A percentile compares a stretch with the other conserved stretches of the same genome.
Evolutionary conservation across 1,139 yeast species (phyloP).

Genomic region (Nematodospora anomalae): DNA sequence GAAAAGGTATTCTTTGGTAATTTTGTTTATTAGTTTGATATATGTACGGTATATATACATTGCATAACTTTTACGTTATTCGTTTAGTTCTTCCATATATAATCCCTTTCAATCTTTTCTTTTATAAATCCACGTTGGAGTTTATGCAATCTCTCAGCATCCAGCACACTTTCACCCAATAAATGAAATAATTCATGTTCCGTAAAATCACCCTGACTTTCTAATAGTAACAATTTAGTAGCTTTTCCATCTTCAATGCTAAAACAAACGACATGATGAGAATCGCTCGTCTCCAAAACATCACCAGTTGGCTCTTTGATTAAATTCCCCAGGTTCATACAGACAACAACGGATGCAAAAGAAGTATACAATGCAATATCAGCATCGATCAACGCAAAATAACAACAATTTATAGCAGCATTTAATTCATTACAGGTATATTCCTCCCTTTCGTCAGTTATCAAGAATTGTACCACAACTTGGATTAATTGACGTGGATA

Average conservation of each 20-base stretch:
- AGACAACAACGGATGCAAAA: slow-evolving; percentile 54
- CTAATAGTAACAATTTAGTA: slow-evolving; percentile 59
- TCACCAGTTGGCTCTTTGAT: slow-evolving; percentile 44
- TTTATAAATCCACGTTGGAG: slow-evolving; percentile 50
- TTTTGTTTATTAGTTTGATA: slow-evolving; percentile 4
- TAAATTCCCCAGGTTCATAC: slow-evolving; percentile 31
- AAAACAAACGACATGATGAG: slow-evolving; percentile 69
- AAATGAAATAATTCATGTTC: slow-evolving; percentile 53
- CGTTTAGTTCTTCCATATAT: slow-evolving; percentile 48
- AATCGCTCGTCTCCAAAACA: slow-evolving; percentile 44
- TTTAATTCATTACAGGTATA: slow-evolving; percentile 58
- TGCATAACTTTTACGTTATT: not conserved
- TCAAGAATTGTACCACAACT: slow-evolving; percentile 78
- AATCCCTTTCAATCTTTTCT: slow-evolving; percentile 52
- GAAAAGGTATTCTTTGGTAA: not conserved
- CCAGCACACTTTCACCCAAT: slow-evolving; percentile 47
- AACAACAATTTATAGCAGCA: slow-evolving; percentile 70
- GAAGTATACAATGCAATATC: slow-evolving; percentile 68
- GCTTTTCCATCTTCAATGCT: slow-evolving; percentile 53
- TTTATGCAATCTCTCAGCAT: slow-evolving; percentile 46
- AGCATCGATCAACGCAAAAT: slow-evolving; percentile 75
- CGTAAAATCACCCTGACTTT: slow-evolving; percentile 69
- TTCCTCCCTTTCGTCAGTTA: slow-evolving; percentile 33
- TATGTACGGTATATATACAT: not conserved
- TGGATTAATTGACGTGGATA: slow-evolving; percentile 87